Evolutionary conservation across 106 monocot genomes (phyloP), one percentile per base, ranked within the genome.

Genomic region (Platanthera guangdongensis): DNA sequence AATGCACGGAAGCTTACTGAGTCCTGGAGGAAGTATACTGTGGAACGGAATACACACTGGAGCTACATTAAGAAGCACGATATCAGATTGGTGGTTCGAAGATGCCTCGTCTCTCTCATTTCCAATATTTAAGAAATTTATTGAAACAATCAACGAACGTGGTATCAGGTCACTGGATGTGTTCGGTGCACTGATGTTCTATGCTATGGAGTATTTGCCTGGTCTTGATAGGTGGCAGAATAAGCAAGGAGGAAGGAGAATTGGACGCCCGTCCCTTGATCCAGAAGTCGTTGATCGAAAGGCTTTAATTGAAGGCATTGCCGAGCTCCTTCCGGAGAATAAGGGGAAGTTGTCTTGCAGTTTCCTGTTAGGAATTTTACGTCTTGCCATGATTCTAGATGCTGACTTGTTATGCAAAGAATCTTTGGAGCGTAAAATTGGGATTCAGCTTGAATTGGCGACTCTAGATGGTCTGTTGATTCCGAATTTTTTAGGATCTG

Each of bases 21-120:
- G 89, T 75, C 89, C 89, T 60, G 89, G 86, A n/a, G 89, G 89
- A 48, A 89, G 83, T 75, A 83, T 89, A 13, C 76, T 89, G 1
- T 89, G 89, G 89, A 89, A 89, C 81, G 88, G 88, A 50, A 88
- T 88, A 81, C 79, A 82, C 52, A 88, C 88, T 6, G 88, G 88
- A 9, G 85, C 81, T 53, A 80, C 57, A 54, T 76, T 83, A 30
- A 81, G 75, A 71, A 82, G 72, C 74, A 57, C 71, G 9, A 14
- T 57, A 32, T 81, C 88, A 50, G 83, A 88, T 18, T 88, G 88
- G 88, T 88, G 88, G 85, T 85, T 85, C 77, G 88, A 85, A 78
- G 85, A 88, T 72, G 72, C 86, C 55, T 85, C 88, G 12, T 68
- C 68, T 74, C 80, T 88, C 47, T 57, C 76, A 30, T 18, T 83